phyloP scores from a whole-genome alignment of 192 early-diverging fungal genomes.

The Backusella parvicylindrica region DNA sequence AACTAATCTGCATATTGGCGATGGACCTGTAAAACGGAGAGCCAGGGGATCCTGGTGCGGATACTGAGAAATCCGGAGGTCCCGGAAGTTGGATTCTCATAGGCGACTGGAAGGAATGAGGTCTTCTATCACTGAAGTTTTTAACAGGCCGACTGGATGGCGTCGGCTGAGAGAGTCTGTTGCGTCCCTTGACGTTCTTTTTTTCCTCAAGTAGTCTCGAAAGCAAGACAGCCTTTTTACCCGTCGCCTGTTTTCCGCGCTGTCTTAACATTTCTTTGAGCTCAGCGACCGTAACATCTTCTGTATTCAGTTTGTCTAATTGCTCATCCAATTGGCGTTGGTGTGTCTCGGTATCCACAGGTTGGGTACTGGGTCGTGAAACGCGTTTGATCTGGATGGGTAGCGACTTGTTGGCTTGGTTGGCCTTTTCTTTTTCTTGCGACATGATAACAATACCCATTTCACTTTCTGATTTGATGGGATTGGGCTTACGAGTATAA shows the following conservation, averaged over 20 bases:
- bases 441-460: not conserved
- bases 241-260: conserved; percentile 62
- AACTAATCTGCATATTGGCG: conserved; percentile 34
- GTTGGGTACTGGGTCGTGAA: conserved; percentile 8
- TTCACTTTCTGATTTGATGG: conserved; percentile 1
- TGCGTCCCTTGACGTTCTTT: conserved; percentile 37
- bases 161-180: conserved; percentile 10
- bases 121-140: conserved; percentile 10
- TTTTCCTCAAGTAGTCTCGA: conserved; percentile 61
- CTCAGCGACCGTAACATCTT: conserved; percentile 73
- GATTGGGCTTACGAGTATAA: conserved; percentile 21
- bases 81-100: conserved; percentile 16
- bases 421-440: not conserved
- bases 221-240: conserved; percentile 69
- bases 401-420: conserved; percentile 1
- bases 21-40: conserved; percentile 23
- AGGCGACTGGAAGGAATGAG: conserved; percentile 1
- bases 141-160: not conserved
- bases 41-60: conserved; percentile 12
- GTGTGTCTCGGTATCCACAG: conserved; percentile 45
- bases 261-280: conserved; percentile 71
- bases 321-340: conserved; percentile 59
- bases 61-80: conserved; percentile 13
- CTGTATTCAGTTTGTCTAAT: conserved; percentile 61
- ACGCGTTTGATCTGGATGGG: conserved; percentile 36